Evolutionary conservation across 1,284 basidiomycete species (phyloP), one percentile per base, ranked within the genome.

Genomic region (Apiotrichum domesticum): DNA sequence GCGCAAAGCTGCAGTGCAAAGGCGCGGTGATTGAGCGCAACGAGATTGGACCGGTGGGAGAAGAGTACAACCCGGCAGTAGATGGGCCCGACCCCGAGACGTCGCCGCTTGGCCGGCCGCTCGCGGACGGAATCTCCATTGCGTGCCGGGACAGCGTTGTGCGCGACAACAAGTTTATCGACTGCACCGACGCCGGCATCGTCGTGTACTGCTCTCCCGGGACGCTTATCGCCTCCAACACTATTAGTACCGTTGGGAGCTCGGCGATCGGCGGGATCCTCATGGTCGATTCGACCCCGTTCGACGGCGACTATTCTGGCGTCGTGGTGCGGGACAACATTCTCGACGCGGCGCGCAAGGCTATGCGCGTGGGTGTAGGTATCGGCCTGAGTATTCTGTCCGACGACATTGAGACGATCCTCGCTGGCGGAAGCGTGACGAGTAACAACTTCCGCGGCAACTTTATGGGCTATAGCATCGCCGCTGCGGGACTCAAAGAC

Each of bases 291-390:
- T 68, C 66, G 8, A 64, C 66, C 3, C 79, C 79, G 0, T 78
- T 75, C 44, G 64, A 71, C 10, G 78, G 78, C 4, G 71, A 77
- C 52, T 80, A 77, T 63, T 64, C 65, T 0, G 72, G 71, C 6
- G 71, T 72, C 14, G 53, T 70, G 4, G 73, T 80, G 53, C 63
- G 67, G 41, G 66, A 65, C 56, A 80, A 80, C 65, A 71, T 69
- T 13, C 67, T 78, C 35, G 70, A 75, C 43, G 76, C 76, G 1
- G 67, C 67, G 0, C 57, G 53, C 6, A 51, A 65, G 1, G 67
- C 75, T 35, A 78, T 80, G 59, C 72, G 79, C 35, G 71, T 80
- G n/a, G 79, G 76, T 6, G 77, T 80, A 51, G 79, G 78, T 10
- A 59, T 79, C 34, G 79, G 78, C 2, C 61, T 74, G 6, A 68